Evolutionary conservation across 345 rosid genomes (phyloP).

Genomic region (Eucalyptus decipiens): DNA sequence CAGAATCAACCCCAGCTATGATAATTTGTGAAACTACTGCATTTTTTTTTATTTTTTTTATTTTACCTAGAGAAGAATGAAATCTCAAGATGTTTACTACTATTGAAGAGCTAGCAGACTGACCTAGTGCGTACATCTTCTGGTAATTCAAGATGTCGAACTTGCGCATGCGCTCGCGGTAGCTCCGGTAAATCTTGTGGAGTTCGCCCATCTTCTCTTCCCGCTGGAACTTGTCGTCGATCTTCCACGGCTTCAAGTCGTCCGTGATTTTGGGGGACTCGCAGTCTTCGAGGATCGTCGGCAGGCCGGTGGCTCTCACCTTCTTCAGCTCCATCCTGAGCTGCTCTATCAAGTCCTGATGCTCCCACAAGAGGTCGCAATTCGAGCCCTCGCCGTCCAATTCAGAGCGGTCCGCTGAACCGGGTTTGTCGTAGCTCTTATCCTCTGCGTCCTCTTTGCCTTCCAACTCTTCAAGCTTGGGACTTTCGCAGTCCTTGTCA

Average conservation of each 20-base stretch:
- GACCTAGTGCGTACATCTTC: conserved; percentile 86
- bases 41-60: too few relatives aligned
- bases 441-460: background rate
- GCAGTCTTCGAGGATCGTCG: conserved; percentile 69
- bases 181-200: conserved; percentile 80
- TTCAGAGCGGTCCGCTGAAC: background rate
- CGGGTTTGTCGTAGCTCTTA: background rate
- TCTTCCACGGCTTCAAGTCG: conserved; percentile 90
- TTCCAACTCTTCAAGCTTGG: background rate
- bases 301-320: conserved; percentile 70
- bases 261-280: conserved; percentile 68
- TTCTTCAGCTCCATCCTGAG: conserved; percentile 84
- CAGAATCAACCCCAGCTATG: background rate
- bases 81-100: background rate
- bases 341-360: conserved; percentile 89
- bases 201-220: conserved; percentile 64
- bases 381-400: conserved; percentile 29
- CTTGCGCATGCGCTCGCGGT: conserved; percentile 83
- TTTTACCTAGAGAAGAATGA: background rate
- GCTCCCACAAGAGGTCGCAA: conserved; percentile 79
- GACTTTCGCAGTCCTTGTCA: background rate
- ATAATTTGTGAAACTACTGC: background rate
- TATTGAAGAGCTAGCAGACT: conserved; percentile 2
- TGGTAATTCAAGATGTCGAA: conserved; percentile 89
- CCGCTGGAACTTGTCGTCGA: conserved; percentile 55